These are phyloP conservation scores for Oryza officinalis DNA, from an alignment of 176 grass and related monocot species.

Conservation along the genomic window DNA sequence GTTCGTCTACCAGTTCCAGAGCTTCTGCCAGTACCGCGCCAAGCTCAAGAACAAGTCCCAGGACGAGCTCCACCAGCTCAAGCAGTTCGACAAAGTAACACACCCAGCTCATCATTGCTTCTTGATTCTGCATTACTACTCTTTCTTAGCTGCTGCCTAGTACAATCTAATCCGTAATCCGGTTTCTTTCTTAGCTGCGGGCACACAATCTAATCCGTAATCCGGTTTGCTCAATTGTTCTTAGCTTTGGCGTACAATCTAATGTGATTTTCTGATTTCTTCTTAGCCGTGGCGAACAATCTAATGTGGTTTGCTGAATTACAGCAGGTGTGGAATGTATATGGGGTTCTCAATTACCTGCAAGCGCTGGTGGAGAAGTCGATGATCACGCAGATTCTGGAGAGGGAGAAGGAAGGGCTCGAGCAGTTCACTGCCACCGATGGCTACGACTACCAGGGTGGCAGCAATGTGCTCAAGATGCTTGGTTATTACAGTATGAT, in stretches of 20 bases:
- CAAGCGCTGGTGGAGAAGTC: conserved; percentile 97
- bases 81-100: conserved; percentile 62
- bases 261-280: background rate
- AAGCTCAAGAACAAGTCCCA: conserved; percentile 75
- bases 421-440: conserved; percentile 88
- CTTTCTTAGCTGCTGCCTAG: too few species aligned
- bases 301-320: background rate
- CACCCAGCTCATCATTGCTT: background rate
- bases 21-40: conserved; percentile 83
- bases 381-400: conserved; percentile 78
- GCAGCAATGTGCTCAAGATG: conserved; percentile 97
- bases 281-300: background rate
- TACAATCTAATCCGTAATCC: too few species aligned
- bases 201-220: background rate
- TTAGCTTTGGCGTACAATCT: background rate
- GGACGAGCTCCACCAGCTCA: conserved; percentile 62
- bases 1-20: conserved; percentile 94
- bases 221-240: too few species aligned
- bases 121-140: background rate
- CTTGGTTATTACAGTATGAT: conserved; percentile 99
- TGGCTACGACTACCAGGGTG: conserved; percentile 89
- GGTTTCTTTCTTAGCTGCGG: background rate
- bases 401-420: conserved; percentile 90
- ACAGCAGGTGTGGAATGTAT: conserved; percentile 85
- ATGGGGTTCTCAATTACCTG: conserved; percentile 95